Evolutionary conservation across 192 early-diverging fungal species (phyloP).

Genomic region (Backusella sp.): DNA sequence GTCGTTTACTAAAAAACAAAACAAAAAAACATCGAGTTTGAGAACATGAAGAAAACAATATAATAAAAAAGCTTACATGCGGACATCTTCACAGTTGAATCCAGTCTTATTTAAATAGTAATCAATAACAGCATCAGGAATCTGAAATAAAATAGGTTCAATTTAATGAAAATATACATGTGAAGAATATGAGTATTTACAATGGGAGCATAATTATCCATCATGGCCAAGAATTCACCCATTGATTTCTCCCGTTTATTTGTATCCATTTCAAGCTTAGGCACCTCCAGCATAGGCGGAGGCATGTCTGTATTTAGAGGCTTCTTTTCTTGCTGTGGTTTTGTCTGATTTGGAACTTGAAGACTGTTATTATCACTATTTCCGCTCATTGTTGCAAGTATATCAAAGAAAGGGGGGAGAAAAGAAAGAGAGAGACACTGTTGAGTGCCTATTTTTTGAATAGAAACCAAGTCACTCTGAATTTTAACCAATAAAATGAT

Average conservation of each 20-base stretch:
- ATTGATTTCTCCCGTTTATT: constrained; percentile 23
- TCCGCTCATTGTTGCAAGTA: neutral
- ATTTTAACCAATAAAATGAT: too few species aligned
- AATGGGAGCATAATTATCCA: constrained; percentile 85
- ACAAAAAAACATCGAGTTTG: neutral
- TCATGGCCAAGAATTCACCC: constrained; percentile 83
- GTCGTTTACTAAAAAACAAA: constrained; percentile 55
- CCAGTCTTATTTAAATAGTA: constrained; percentile 81
- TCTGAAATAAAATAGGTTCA: constrained; percentile 44
- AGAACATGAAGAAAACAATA: neutral
- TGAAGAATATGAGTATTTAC: constrained; percentile 38
- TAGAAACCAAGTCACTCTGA: too few species aligned
- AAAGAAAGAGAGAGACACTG: neutral
- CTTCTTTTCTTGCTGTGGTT: neutral
- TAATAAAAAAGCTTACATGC: constrained; percentile 44
- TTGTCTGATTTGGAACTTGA: constrained; percentile 3
- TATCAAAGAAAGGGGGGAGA: neutral
- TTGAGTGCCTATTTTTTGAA: neutral
- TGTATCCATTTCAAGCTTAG: constrained; percentile 10
- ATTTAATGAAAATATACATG: neutral
- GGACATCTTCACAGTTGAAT: constrained; percentile 76
- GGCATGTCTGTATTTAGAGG: neutral
- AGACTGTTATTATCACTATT: neutral
- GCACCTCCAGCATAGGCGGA: neutral
- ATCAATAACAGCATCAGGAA: constrained; percentile 92